Evolutionary conservation across 352 stramenopile genomes (phyloP).

Genomic region (Hyphochytrium catenoides): DNA sequence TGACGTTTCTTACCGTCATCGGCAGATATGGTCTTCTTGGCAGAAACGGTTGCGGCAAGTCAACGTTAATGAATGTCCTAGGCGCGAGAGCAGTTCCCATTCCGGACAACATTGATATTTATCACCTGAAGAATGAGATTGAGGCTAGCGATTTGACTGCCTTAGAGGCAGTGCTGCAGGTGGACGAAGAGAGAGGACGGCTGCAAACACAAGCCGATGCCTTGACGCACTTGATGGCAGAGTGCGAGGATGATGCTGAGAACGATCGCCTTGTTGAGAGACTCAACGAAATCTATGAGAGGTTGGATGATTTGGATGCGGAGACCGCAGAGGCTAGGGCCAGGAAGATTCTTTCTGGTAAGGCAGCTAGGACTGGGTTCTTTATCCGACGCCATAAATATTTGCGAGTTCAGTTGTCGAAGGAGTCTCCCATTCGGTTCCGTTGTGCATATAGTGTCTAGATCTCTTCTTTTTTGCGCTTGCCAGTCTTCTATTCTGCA

Average conservation of each 20-base stretch:
- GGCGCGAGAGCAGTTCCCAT: slow-evolving; percentile 79
- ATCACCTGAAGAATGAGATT: slow-evolving; percentile 88
- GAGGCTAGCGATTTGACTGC: slow-evolving; percentile 79
- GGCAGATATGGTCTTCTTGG: slow-evolving; percentile 94
- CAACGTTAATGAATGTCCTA: slow-evolving; percentile 90
- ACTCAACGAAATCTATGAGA: slow-evolving; percentile 79
- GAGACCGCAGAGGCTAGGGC: slow-evolving; percentile 77
- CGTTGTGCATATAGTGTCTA: no score
- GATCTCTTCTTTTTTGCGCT: no score
- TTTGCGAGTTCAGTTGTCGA: no score
- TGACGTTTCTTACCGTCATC: no score
- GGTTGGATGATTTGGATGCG: slow-evolving; percentile 80
- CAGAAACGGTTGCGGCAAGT: slow-evolving; percentile 85
- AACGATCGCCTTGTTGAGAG: slow-evolving; percentile 58
- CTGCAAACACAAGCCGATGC: slow-evolving; percentile 74
- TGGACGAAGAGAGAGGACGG: slow-evolving; percentile 77
- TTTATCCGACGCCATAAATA: no score
- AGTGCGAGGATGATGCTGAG: slow-evolving; percentile 63
- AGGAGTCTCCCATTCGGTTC: no score
- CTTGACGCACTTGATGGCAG: slow-evolving; percentile 71
- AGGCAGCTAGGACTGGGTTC: no score
- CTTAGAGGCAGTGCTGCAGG: slow-evolving; percentile 77
- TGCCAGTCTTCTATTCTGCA: no score
- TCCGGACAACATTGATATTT: slow-evolving; percentile 85
- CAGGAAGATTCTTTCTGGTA: slow-evolving; percentile 73